These are phyloP conservation scores for Petasospora rhodanensis DNA, from an alignment of 1,139 yeast genomes.

Conservation along the genomic window DNA sequence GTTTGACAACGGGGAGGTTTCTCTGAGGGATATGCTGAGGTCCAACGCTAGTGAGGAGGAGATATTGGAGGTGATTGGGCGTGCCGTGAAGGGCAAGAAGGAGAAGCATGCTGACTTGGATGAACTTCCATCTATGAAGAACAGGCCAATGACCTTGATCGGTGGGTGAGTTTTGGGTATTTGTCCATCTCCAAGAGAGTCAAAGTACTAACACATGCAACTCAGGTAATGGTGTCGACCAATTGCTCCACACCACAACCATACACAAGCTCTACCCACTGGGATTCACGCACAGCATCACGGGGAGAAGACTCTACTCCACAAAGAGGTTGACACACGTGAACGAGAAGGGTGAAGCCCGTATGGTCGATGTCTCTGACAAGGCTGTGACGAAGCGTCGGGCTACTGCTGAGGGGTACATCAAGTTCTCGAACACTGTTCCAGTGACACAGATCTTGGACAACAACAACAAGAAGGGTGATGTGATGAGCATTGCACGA, in stretches of 20 bases:
- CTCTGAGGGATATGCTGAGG: slow-evolving; percentile 40
- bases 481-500: slow-evolving; percentile 42
- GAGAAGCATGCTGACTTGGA: slow-evolving; percentile 47
- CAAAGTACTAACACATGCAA: slow-evolving; percentile 4
- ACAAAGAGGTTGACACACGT: slow-evolving; percentile 35
- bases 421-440: slow-evolving; percentile 32
- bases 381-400: slow-evolving; percentile 35
- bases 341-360: slow-evolving; percentile 39
- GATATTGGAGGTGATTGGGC: slow-evolving; percentile 35
- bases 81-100: slow-evolving; percentile 40
- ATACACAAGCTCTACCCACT: too few species aligned
- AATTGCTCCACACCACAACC: too few species aligned
- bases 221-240: too few species aligned
- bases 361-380: slow-evolving; percentile 41
- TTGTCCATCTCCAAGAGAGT: background rate
- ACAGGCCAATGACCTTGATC: slow-evolving; percentile 49
- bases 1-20: slow-evolving; percentile 47
- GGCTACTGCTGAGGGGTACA: slow-evolving; percentile 40
- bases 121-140: slow-evolving; percentile 39
- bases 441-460: slow-evolving; percentile 30
- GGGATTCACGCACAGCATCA: too few species aligned
- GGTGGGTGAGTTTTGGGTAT: slow-evolving; percentile 38
- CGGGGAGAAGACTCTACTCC: slow-evolving; percentile 14
- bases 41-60: slow-evolving; percentile 27
- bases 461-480: slow-evolving; percentile 43